Evolutionary conservation across 768 basidiomycete genomes (phyloP), one percentile per base, ranked within the genome.

Genomic region (Cystofilobasidium macerans): DNA sequence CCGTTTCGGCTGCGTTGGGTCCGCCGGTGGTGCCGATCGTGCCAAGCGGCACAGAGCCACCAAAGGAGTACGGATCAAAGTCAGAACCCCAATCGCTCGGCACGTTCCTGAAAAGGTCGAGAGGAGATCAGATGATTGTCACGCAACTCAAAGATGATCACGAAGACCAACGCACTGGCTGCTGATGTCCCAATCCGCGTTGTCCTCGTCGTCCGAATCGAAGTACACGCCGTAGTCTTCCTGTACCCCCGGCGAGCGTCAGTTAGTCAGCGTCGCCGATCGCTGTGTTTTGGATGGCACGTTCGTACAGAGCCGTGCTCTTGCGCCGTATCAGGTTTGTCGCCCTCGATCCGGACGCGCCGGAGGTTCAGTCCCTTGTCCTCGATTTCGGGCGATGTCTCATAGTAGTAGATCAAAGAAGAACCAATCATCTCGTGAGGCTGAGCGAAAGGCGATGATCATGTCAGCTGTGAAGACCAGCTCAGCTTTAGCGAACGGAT

Each of bases 331-430:
- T 60, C 57, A 18, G 65, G 65, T 9, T 24, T 33, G 48, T 66
- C 65, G 24, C 48, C 43, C 47, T 66, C 57, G 16, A 59, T 35
- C 8, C 65, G 45, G 24, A 66, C 45, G 1, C 65, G 57, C 3
- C 65, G 57, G 11, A 66, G 51, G n/a, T 42, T 51, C 1, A 66
- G 48, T 0, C 65, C 65, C 43, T 47, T 33, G 65, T 66, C 65
- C 40, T 33, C 20, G 35, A 66, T 61, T 4, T 36, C 33, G n/a
- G 45, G 32, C n/a, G 43, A 48, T 24, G 57, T 60, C 6, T 40
- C 42, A 48, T 60, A 60, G 45, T 66, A 66, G 65, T 66, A 66
- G 65, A 66, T 66, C n/a, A 66, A 33, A 0, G 65, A 66, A 1
- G 65, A 45, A 24, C 57, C 57, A 36, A 66, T 66, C 45, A 60